phyloP scores from a whole-genome alignment of 2,329 filamentous ascomycete genomes.

The Fusarium caatingaense region DNA sequence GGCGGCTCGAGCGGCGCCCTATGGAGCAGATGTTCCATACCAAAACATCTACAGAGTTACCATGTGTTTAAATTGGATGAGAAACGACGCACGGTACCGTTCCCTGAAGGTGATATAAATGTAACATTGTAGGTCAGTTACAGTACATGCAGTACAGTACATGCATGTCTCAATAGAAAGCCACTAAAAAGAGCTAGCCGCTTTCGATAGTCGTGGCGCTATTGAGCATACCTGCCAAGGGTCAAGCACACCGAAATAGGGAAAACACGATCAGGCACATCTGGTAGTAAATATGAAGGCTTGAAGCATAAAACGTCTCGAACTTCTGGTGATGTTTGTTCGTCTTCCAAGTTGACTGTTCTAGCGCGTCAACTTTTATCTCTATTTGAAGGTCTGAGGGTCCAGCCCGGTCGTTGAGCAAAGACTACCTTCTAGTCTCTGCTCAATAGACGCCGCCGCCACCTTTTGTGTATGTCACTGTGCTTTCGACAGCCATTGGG shows the following conservation, averaged over 20 bases:
- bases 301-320: constrained; percentile 14
- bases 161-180: constrained; percentile 13
- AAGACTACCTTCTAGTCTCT: constrained; percentile 10
- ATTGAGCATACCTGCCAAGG: constrained; percentile 4
- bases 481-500: constrained; percentile 13
- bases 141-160: background rate
- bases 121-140: background rate
- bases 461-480: background rate
- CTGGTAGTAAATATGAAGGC: constrained; percentile 1
- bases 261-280: constrained; percentile 2
- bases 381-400: constrained; percentile 27
- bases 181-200: constrained; percentile 9
- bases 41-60: background rate
- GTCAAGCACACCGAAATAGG: constrained; percentile 1
- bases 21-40: constrained; percentile 1
- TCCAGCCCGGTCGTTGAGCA: constrained; percentile 24
- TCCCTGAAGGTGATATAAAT: background rate
- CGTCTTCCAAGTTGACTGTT: constrained; percentile 9
- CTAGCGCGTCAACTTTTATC: constrained; percentile 14
- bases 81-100: background rate
- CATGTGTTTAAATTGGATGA: constrained; percentile 1
- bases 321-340: constrained; percentile 8
- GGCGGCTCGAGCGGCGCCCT: constrained; percentile 4
- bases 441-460: constrained; percentile 33
- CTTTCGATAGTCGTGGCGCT: background rate